Evolutionary conservation across 805 yeast species (phyloP).

Genomic region (Saccharomycopsis lassenensis): DNA sequence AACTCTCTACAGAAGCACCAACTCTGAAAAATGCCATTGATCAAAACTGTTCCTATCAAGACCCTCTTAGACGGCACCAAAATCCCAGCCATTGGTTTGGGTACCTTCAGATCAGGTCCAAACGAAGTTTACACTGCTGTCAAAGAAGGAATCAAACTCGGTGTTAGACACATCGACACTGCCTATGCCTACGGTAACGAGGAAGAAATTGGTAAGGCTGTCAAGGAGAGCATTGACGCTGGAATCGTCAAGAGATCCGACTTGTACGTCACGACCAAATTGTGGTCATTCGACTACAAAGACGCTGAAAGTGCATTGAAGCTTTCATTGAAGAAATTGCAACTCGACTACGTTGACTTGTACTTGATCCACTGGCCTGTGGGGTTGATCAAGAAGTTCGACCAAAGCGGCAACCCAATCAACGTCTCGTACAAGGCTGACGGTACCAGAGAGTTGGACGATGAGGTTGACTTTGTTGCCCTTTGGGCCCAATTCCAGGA

Average conservation of each 20-base stretch:
- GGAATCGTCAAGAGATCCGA: slow-evolving; percentile 30
- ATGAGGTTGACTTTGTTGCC: slow-evolving; percentile 34
- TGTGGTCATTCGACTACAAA: slow-evolving; percentile 35
- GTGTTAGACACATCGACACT: slow-evolving; percentile 54
- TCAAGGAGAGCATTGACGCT: slow-evolving; percentile 21
- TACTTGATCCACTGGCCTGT: slow-evolving; percentile 63
- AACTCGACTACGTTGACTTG: slow-evolving; percentile 52
- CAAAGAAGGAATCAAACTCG: slow-evolving; percentile 36
- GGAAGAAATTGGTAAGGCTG: slow-evolving; percentile 33
- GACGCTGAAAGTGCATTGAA: slow-evolving; percentile 39
- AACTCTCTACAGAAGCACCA: too few species aligned
- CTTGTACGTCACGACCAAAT: slow-evolving; percentile 52
- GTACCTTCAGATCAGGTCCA: slow-evolving; percentile 35
- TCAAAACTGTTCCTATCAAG: slow-evolving; percentile 15
- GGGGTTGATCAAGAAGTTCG: slow-evolving; percentile 30
- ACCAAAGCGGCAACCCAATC: slow-evolving; percentile 18
- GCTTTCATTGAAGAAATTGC: slow-evolving; percentile 38
- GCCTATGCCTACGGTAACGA: slow-evolving; percentile 57
- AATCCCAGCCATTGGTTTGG: slow-evolving; percentile 36
- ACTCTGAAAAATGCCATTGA: slow-evolving; percentile 11
- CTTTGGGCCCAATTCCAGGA: slow-evolving; percentile 59
- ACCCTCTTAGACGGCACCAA: slow-evolving; percentile 18
- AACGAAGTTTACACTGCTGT: slow-evolving; percentile 37
- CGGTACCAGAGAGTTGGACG: slow-evolving; percentile 28
- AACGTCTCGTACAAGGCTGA: slow-evolving; percentile 26